Conservation (phyloP, 768 basidiomycete genomes). For the Hygrophoropsis aurantiaca region DNA sequence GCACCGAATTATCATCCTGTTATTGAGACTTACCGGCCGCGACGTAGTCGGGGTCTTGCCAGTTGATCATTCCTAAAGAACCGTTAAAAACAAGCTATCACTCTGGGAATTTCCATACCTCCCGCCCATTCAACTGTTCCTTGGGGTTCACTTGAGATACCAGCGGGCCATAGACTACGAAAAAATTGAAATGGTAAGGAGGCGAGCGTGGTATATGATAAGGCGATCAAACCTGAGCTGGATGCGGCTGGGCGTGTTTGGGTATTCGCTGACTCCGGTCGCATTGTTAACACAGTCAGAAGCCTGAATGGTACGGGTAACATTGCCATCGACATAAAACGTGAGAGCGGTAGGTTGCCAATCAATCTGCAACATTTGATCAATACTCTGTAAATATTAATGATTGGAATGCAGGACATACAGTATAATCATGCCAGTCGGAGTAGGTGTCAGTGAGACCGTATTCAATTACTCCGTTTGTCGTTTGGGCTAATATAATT, state of each 20-base stretch:
- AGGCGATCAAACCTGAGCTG: constrained; percentile 68
- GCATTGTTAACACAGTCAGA: constrained; percentile 50
- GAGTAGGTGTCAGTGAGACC: constrained; percentile 61
- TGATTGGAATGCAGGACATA: constrained; percentile 32
- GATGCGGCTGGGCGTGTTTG: constrained; percentile 76
- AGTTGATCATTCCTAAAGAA: constrained; percentile 67
- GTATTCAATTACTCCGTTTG: constrained; percentile 47
- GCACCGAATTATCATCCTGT: not conserved
- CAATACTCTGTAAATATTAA: not conserved
- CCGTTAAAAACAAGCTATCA: not conserved
- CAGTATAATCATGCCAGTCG: constrained; percentile 78
- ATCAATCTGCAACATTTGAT: constrained; percentile 54
- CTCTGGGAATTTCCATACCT: constrained; percentile 34
- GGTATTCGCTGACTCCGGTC: constrained; percentile 64
- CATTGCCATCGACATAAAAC: constrained; percentile 70
- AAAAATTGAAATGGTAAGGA: not conserved
- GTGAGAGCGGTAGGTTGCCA: constrained; percentile 71
- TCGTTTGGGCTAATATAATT: constrained; percentile 38
- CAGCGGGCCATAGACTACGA: constrained; percentile 76
- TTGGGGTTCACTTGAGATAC: constrained; percentile 54
- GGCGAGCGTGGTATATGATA: not conserved
- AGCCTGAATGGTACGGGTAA: constrained; percentile 67
- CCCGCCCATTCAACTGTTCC: constrained; percentile 82
- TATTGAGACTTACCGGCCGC: constrained; percentile 47
- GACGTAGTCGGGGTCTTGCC: constrained; percentile 74